Conservation (phyloP, 306 rosid species). For the Oemleria cerasiformis region DNA sequence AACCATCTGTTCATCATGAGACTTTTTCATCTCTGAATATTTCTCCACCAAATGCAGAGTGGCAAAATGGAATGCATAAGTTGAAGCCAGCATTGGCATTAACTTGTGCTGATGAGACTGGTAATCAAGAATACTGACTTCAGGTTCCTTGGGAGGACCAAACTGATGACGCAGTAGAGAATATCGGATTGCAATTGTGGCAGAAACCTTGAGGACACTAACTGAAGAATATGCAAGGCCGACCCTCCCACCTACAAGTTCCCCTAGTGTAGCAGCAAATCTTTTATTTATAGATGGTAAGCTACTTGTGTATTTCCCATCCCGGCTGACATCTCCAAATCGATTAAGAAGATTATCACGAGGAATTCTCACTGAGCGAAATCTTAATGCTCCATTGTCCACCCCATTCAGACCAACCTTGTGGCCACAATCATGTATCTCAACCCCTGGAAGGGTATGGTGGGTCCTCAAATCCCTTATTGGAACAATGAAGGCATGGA, state of each 20-base stretch:
- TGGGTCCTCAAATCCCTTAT: constrained; percentile 86
- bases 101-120: constrained; percentile 98
- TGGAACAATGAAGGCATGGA: constrained; percentile 93
- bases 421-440: constrained; percentile 94
- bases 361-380: constrained; percentile 83
- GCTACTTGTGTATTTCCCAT: constrained; percentile 81
- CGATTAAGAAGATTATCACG: constrained; percentile 93
- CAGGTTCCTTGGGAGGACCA: constrained; percentile 94
- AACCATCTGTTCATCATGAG: constrained; percentile 72
- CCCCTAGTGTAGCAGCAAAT: constrained; percentile 92
- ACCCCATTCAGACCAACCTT: constrained; percentile 96
- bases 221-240: constrained; percentile 91
- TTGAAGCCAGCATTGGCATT: constrained; percentile 98
- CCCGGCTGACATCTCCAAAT: constrained; percentile 91
- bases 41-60: constrained; percentile 63
- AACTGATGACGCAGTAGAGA: constrained; percentile 92
- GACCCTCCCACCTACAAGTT: constrained; percentile 98
- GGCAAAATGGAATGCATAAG: constrained; percentile 87
- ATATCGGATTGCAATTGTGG: constrained; percentile 80
- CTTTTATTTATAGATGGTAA: constrained; percentile 77
- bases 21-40: constrained; percentile 78
- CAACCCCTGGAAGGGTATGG: constrained; percentile 87
- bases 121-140: constrained; percentile 82
- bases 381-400: constrained; percentile 91
- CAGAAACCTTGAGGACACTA: constrained; percentile 76